phyloP scores from a whole-genome alignment of 148 eudicot genomes.

The Camellia japonica region DNA sequence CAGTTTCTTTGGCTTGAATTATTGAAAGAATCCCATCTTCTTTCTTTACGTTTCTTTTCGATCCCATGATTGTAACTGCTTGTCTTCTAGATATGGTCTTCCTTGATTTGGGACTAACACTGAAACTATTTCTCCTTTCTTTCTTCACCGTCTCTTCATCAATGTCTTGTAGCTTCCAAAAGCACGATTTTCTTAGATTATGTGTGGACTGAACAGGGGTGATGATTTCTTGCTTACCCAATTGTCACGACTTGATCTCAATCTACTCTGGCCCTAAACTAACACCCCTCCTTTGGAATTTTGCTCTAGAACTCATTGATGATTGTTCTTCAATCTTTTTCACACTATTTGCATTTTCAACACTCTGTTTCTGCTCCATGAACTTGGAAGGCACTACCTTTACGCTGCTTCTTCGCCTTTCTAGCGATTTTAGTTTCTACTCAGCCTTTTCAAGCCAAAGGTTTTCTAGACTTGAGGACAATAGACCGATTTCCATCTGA shows the following conservation, averaged over 20 bases:
- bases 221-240: constrained; percentile 28
- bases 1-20: constrained; percentile 78
- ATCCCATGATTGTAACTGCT: constrained; percentile 53
- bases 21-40: constrained; percentile 49
- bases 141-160: constrained; percentile 62
- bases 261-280: constrained; percentile 74
- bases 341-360: constrained; percentile 21
- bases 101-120: constrained; percentile 63
- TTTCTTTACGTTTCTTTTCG: constrained; percentile 61
- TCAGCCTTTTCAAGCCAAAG: constrained; percentile 53
- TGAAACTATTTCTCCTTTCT: constrained; percentile 52
- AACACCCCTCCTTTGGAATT: constrained; percentile 56
- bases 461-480: constrained; percentile 52
- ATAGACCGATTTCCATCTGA: constrained; percentile 57
- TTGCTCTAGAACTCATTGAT: constrained; percentile 33
- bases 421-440: constrained; percentile 39
- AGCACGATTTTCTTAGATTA: constrained; percentile 69
- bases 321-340: constrained; percentile 42
- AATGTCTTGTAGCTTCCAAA: constrained; percentile 71
- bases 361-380: constrained; percentile 48
- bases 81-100: constrained; percentile 39
- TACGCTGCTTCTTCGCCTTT: constrained; percentile 34
- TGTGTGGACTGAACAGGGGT: constrained; percentile 52
- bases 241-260: constrained; percentile 32
- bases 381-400: constrained; percentile 55